Conservation (phyloP, 306 rosid species). For the Dryas alaskensis region DNA sequence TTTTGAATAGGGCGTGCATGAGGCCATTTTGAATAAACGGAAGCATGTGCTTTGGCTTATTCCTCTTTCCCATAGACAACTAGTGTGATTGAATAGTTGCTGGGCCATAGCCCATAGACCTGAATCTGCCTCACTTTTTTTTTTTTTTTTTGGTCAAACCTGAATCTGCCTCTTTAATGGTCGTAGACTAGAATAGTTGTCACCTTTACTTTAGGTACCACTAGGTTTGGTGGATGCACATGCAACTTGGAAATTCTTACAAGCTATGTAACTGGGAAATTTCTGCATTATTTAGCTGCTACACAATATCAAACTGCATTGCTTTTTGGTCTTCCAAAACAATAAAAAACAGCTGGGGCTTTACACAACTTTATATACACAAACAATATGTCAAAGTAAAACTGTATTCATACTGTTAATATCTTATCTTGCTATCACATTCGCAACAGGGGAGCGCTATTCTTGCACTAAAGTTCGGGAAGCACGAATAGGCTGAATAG, state of each 20-base stretch:
- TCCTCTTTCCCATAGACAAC: too few species aligned
- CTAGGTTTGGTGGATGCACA: slow-evolving; percentile 6
- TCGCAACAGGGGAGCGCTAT: not conserved
- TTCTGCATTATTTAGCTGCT: not conserved
- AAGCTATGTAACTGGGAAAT: not conserved
- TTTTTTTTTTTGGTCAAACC: too few species aligned
- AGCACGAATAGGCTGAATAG: not conserved
- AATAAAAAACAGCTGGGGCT: not conserved
- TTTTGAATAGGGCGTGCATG: too few species aligned
- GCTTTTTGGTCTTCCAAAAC: not conserved
- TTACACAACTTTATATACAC: not conserved
- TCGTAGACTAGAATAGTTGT: too few species aligned
- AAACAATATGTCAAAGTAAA: not conserved
- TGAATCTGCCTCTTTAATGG: too few species aligned
- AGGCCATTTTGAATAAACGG: too few species aligned
- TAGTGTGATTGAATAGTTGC: too few species aligned
- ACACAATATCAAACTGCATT: not conserved
- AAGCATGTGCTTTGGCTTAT: too few species aligned
- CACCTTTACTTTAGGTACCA: not conserved
- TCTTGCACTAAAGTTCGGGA: not conserved
- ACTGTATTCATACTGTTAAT: not conserved
- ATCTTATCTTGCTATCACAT: not conserved
- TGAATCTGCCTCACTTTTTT: too few species aligned
- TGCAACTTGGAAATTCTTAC: not conserved
- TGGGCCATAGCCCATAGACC: too few species aligned